These are phyloP conservation scores for Russula sp. DNA, from an alignment of 768 basidiomycete genomes.

Conservation along the genomic window DNA sequence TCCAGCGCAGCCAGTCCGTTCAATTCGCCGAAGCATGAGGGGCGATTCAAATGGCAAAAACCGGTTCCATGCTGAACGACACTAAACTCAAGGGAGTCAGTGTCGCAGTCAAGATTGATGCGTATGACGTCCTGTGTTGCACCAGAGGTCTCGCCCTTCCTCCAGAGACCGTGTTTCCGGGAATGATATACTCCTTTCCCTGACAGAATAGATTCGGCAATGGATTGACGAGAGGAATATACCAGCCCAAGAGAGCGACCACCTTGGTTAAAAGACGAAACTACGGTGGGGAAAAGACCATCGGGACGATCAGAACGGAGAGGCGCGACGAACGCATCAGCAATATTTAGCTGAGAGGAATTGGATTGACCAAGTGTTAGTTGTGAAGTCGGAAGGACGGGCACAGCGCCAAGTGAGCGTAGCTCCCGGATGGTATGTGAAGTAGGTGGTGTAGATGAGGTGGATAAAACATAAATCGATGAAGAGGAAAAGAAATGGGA, in stretches of 20 bases:
- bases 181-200: constrained; percentile 96
- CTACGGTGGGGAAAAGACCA: constrained; percentile 88
- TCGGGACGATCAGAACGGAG: constrained; percentile 82
- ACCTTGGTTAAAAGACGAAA: constrained; percentile 59
- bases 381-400: constrained; percentile 65
- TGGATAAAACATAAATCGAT: constrained; percentile 52
- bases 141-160: constrained; percentile 94
- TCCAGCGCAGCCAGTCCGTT: constrained; percentile 80
- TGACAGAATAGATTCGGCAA: constrained; percentile 78
- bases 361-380: constrained; percentile 56
- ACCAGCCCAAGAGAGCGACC: constrained; percentile 85
- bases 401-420: constrained; percentile 47
- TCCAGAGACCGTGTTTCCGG: constrained; percentile 91
- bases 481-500: constrained; percentile 64
- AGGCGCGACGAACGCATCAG: constrained; percentile 80
- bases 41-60: constrained; percentile 86
- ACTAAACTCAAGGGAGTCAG: constrained; percentile 83
- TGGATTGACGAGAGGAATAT: constrained; percentile 84
- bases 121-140: constrained; percentile 81
- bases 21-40: constrained; percentile 83
- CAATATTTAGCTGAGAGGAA: constrained; percentile 55
- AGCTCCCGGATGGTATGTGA: constrained; percentile 54
- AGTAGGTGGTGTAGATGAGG: constrained; percentile 47
- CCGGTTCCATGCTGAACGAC: constrained; percentile 87
- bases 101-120: constrained; percentile 87